Evolutionary conservation across 179 eudicot genomes (phyloP).

Genomic region (Vitellaria paradoxa): DNA sequence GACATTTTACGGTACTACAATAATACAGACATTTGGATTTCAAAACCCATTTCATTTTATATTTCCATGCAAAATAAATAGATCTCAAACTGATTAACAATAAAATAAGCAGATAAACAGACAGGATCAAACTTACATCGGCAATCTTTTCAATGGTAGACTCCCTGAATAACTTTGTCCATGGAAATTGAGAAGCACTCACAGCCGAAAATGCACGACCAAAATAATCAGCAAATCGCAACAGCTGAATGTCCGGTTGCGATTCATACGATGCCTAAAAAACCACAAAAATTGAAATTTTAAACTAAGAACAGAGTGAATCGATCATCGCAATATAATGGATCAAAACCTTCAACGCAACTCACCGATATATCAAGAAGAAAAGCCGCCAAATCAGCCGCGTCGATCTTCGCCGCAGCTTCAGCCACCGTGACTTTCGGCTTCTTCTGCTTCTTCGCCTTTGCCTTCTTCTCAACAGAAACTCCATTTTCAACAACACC

Average conservation of each 20-base stretch:
- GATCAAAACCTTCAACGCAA: constrained; percentile 4
- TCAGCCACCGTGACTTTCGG: constrained; percentile 71
- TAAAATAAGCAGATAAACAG: too few relatives aligned
- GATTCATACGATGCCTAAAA: constrained; percentile 60
- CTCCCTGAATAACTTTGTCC: constrained; percentile 76
- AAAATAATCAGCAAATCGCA: constrained; percentile 91
- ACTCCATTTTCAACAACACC: constrained; percentile 25
- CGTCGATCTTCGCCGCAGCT: constrained; percentile 63
- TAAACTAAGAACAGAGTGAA: neutral
- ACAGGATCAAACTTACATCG: constrained; percentile 47
- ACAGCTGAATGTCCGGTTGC: constrained; percentile 82
- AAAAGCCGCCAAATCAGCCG: constrained; percentile 52
- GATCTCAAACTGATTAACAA: neutral
- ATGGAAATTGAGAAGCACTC: constrained; percentile 74
- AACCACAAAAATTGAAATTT: neutral
- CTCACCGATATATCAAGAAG: constrained; percentile 55
- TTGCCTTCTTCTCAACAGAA: constrained; percentile 47
- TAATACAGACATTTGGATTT: too few relatives aligned
- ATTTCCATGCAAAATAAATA: neutral
- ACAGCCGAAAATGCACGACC: constrained; percentile 83
- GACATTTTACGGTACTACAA: too few relatives aligned
- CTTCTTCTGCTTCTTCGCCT: constrained; percentile 63
- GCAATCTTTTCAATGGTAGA: constrained; percentile 58
- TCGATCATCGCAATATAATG: neutral
- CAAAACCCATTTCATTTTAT: too few relatives aligned